Evolutionary conservation across 164 flowering plant species (phyloP), one percentile per base, ranked within the genome.

Genomic region (Umbilicus rupestris): DNA sequence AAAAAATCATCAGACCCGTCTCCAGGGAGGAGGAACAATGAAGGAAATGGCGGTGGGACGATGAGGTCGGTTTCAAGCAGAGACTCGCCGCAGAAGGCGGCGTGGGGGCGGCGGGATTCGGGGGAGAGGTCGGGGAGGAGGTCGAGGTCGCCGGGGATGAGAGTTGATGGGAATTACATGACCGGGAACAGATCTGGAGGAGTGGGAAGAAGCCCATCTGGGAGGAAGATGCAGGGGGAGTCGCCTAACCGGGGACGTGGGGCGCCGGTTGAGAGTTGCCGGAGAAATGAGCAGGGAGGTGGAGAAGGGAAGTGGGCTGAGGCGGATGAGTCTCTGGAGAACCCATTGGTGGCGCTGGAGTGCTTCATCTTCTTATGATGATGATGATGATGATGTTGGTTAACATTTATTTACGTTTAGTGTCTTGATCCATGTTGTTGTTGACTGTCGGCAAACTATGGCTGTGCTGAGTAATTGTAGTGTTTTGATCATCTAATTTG

Each of bases 91-190:
- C 60, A 55, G 31, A 55, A 55, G 33, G 60, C 7, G 35, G 55
- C 44, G 12, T 52, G 30, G 58, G 58, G 58, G 29, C 24, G 58
- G 58, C 29, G 14, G 30, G 58, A 28, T 16, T 3, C 33, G 6
- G 60, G 60, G 60, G 60, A 55, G 60, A 55, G 60, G 60, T 26
- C 60, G 4, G 60, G 60, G 60, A 28, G 33, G 60, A 55, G 60
- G 60, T 55, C 60, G 19, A 55, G 60, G 33, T 55, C 60, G 16
- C 60, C 60, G 22, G 60, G 60, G 17, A 55, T 55, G 60, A 55
- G 60, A 5, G 60, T 3, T 1, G 60, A 28, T 28, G 57, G 28
- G 57, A 50, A 12, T 22, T n/a, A n/a, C n/a, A n/a, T n/a, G n/a
- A n/a, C n/a, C n/a, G n/a, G n/a, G n/a, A n/a, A n/a, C n/a, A 50